Evolutionary conservation across 2,329 filamentous ascomycete genomes (phyloP), one percentile per base, ranked within the genome.

Genomic region (Fusarium sp.): DNA sequence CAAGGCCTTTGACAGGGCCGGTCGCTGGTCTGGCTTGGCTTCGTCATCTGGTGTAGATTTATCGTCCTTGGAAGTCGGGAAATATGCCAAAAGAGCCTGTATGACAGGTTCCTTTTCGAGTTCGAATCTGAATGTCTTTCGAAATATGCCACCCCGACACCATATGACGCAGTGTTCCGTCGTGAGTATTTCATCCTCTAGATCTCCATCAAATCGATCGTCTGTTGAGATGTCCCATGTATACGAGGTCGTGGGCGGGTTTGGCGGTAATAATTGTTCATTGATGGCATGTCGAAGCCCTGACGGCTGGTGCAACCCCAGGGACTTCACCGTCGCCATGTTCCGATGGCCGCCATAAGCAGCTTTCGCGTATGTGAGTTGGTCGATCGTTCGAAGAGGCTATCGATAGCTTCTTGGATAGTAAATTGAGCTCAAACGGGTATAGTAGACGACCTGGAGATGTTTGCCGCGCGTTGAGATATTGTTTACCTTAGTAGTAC

Each of bases 301-400:
- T 64, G 92, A 88, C 63, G 96, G 94, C 81, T 92, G 90, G 83
- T 98, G 95, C 76, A 97, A 85, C 79, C 96, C 96, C 75, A 97
- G 87, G 69, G 95, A 97, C 79, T 89, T 92, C 81, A 97, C 89
- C 77, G 92, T 90, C 72, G 95, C 95, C 96, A 99, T 99, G 52
- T 71, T 74, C 72, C 50, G 55, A 57, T 56, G 67, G 64, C 71
- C 73, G 75, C 78, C 78, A 80, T 79, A 74, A 59, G 75, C 72
- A 56, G 50, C 67, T 66, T 48, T 20, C 22, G 45, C 37, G 24
- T 37, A 11, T 48, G 22, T 6, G 13, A n/a, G 22, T 51, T 35
- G 44, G 13, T 59, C 49, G 49, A 24, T 59, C 43, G 30, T 37
- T 43, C n/a, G 39, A 47, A 37, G 44, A 54, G 32, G n/a, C n/a